phyloP scores from a whole-genome alignment of 75 land plant genomes.

The Larix kaempferi region DNA sequence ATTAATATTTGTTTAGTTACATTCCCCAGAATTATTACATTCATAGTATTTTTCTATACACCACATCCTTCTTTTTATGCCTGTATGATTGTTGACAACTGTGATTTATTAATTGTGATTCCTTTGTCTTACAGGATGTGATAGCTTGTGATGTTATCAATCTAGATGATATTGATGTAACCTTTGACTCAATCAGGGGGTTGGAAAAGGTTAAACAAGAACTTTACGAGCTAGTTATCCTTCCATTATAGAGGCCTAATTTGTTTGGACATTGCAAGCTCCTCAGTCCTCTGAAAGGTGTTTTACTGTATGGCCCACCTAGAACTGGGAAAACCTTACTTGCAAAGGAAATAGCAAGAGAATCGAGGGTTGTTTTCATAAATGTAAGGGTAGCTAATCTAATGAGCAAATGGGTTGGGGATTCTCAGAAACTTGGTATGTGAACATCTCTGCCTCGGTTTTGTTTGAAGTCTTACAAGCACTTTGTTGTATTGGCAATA shows the following conservation, averaged over 20 bases:
- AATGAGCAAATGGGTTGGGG: constrained; percentile 99
- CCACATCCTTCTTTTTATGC: background rate
- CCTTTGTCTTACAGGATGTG: constrained; percentile 64
- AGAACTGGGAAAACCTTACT: constrained; percentile 98
- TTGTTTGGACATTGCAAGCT: constrained; percentile 90
- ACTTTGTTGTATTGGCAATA: background rate
- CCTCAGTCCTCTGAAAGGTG: constrained; percentile 87
- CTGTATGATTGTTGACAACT: background rate
- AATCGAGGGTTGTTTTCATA: constrained; percentile 93
- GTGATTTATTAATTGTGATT: background rate
- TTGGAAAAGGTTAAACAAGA: constrained; percentile 77
- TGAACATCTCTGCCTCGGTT: background rate
- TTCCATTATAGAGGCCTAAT: constrained; percentile 85
- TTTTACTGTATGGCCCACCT: constrained; percentile 95
- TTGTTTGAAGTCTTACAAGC: background rate
- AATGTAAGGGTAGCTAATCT: constrained; percentile 86
- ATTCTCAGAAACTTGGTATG: constrained; percentile 96
- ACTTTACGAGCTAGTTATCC: constrained; percentile 82
- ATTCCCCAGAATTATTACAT: background rate
- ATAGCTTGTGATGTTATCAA: constrained; percentile 99
- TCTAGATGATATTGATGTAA: constrained; percentile 90
- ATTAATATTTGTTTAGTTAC: background rate
- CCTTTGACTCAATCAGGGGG: constrained; percentile 94
- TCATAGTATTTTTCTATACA: background rate
- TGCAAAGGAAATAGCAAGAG: constrained; percentile 89